Evolutionary conservation across 1,284 basidiomycete species (phyloP).

Genomic region (Thecaphora thlaspeos): DNA sequence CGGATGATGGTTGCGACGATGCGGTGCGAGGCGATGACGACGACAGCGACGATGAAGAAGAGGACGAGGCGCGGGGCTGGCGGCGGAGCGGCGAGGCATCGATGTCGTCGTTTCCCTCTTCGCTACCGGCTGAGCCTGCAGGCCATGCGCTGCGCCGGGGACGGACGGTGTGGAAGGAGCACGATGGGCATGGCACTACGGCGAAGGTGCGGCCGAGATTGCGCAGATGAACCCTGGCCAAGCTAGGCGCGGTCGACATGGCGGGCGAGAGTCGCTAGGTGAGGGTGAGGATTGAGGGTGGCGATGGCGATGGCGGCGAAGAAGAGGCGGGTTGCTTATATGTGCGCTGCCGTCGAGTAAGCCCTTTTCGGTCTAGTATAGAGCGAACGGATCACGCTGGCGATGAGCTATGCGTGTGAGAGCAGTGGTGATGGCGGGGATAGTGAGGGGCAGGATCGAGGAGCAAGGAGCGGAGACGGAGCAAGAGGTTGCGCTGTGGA

Average conservation of each 20-base stretch:
- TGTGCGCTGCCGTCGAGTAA: no score
- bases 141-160: constrained; percentile 28
- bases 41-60: neutral
- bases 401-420: no score
- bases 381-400: no score
- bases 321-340: no score
- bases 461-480: no score
- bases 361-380: no score
- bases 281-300: no score
- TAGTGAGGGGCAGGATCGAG: no score
- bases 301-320: no score
- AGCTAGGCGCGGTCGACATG: constrained; percentile 12
- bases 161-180: constrained; percentile 8
- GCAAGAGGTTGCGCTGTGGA: no score
- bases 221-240: constrained; percentile 20
- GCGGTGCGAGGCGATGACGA: neutral
- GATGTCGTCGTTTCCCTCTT: constrained; percentile 3
- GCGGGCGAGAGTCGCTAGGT: no score
- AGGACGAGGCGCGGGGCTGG: neutral
- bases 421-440: no score
- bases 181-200: neutral
- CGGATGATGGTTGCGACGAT: neutral
- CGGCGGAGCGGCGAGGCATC: neutral
- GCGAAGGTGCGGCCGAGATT: constrained; percentile 4
- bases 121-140: constrained; percentile 1